A percentile compares a stretch with the other conserved stretches of the same genome.
Conservation (phyloP, 2,329 filamentous ascomycete genomes). For the Neofusicoccum parvum region DNA sequence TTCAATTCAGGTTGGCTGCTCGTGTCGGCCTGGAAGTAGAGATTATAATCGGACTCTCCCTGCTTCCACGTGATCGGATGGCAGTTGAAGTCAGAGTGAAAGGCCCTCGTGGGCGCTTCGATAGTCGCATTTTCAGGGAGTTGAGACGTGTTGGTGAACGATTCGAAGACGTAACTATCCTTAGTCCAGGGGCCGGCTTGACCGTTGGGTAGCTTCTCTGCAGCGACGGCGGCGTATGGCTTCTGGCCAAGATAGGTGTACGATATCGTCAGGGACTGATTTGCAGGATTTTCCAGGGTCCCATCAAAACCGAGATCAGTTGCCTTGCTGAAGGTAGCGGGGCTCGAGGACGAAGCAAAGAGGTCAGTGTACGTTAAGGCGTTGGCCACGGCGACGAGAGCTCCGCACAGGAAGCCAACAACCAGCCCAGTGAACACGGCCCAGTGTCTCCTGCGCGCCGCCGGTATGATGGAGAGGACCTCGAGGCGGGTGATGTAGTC, state of each 20-base stretch:
- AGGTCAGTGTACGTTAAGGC: constrained; percentile 7
- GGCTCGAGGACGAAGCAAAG: neutral
- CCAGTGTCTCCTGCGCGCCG: constrained; percentile 15
- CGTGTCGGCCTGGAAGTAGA: neutral
- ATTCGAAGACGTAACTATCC: constrained; percentile 18
- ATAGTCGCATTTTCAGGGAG: constrained; percentile 7
- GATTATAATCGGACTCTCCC: too few species aligned
- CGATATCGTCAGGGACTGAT: neutral
- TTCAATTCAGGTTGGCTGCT: constrained; percentile 10
- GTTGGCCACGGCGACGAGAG: constrained; percentile 11
- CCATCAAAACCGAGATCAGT: constrained; percentile 2
- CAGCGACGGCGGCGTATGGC: constrained; percentile 15
- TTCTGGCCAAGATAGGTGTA: neutral
- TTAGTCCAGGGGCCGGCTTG: constrained; percentile 12
- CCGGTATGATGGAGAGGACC: neutral
- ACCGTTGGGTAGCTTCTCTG: constrained; percentile 12
- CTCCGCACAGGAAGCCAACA: constrained; percentile 14
- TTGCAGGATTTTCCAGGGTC: neutral
- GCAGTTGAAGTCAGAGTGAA: neutral
- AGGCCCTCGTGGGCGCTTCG: neutral
- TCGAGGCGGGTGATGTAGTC: constrained; percentile 18
- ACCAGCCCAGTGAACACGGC: neutral
- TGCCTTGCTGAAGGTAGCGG: neutral
- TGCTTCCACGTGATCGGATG: neutral
- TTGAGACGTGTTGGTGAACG: constrained; percentile 10